Conservation (phyloP, 768 basidiomycete genomes). For the Omphalotus guepiniiformis region DNA sequence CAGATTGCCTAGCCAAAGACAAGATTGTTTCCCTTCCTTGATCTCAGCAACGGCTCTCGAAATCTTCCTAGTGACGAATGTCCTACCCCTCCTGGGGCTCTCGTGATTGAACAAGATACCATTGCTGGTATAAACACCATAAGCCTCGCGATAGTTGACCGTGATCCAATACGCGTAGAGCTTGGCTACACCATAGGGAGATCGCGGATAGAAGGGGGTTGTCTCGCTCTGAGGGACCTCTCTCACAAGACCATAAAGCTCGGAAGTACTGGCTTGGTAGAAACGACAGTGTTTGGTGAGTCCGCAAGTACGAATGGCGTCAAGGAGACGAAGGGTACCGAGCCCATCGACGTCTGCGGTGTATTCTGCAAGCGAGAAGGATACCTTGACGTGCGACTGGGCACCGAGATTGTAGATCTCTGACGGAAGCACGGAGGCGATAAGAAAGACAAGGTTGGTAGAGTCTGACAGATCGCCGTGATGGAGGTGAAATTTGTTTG, state of each 20-base stretch:
- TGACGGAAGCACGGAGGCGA: slow-evolving; percentile 90
- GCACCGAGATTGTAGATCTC: slow-evolving; percentile 99
- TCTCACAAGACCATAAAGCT: slow-evolving; percentile 95
- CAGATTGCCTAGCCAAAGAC: slow-evolving; percentile 90
- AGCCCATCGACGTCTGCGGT: slow-evolving; percentile 96
- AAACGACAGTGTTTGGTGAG: slow-evolving; percentile 91
- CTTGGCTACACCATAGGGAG: slow-evolving; percentile 95
- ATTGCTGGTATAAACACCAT: slow-evolving; percentile 95
- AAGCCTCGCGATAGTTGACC: slow-evolving; percentile 91
- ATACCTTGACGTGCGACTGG: slow-evolving; percentile 98
- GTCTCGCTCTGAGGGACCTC: slow-evolving; percentile 95
- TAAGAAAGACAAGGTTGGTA: slow-evolving; percentile 95
- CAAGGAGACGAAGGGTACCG: slow-evolving; percentile 91
- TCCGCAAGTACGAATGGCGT: slow-evolving; percentile 94
- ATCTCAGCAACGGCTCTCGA: slow-evolving; percentile 92
- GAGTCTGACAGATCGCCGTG: slow-evolving; percentile 94
- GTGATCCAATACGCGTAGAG: slow-evolving; percentile 90
- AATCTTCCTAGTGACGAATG: slow-evolving; percentile 96
- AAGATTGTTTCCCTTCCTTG: slow-evolving; percentile 79
- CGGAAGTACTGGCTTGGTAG: slow-evolving; percentile 97
- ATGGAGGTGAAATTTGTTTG: slow-evolving; percentile 57
- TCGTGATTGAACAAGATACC: slow-evolving; percentile 99
- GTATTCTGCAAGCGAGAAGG: slow-evolving; percentile 99
- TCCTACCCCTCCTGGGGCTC: slow-evolving; percentile 89
- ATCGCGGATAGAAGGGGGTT: slow-evolving; percentile 98